Evolutionary conservation across 2,329 filamentous ascomycete species (phyloP).

Genomic region (Cladophialophora chaetospira): DNA sequence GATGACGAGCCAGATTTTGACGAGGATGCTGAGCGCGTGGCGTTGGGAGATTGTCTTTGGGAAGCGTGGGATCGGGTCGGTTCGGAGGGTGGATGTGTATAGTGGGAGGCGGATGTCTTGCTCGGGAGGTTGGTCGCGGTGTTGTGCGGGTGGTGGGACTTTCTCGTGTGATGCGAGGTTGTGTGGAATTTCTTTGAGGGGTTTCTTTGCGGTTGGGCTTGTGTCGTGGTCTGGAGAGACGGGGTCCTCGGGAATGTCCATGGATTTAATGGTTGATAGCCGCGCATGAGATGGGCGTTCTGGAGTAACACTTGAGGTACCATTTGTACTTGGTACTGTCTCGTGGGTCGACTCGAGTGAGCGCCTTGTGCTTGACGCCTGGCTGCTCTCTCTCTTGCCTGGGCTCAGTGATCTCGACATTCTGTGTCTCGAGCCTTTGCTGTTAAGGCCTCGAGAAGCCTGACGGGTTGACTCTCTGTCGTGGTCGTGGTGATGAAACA

Average conservation of each 20-base stretch:
- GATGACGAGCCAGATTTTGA: conserved; percentile 88
- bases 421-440: not conserved
- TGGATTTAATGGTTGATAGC: conserved; percentile 29
- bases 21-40: conserved; percentile 61
- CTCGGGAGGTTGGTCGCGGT: conserved; percentile 47
- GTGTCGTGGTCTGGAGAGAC: conserved; percentile 20
- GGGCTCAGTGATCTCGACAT: conserved; percentile 24
- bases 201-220: conserved; percentile 22
- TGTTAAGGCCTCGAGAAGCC: conserved; percentile 2
- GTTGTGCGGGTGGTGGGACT: conserved; percentile 40
- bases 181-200: conserved; percentile 34
- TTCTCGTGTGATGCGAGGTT: conserved; percentile 41
- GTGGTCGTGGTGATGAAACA: conserved; percentile 38
- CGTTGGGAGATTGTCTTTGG: conserved; percentile 54
- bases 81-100: conserved; percentile 27
- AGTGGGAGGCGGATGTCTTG: conserved; percentile 46
- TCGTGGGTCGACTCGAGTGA: conserved; percentile 25
- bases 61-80: conserved; percentile 49
- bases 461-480: conserved; percentile 13
- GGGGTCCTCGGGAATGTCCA: conserved; percentile 22
- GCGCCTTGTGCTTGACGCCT: conserved; percentile 10
- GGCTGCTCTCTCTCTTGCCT: conserved; percentile 14
- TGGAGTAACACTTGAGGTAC: not conserved
- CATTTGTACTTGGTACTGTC: conserved; percentile 1
- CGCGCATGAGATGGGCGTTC: not conserved